phyloP scores from a whole-genome alignment of 768 basidiomycete species.

The Ramaria sp. region DNA sequence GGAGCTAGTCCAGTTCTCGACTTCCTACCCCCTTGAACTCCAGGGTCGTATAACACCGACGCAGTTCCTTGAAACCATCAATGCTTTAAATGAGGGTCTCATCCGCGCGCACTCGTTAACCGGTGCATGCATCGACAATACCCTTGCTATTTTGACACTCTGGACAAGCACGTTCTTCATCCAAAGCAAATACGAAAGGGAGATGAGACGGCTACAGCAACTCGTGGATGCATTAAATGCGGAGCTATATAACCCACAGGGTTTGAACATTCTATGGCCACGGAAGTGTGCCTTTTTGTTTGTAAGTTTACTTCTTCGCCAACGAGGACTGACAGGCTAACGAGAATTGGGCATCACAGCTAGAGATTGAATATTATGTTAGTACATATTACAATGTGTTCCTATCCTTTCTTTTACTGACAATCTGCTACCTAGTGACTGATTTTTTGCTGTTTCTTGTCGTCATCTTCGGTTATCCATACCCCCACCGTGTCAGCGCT shows the following conservation, averaged over 20 bases:
- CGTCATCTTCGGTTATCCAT: neutral
- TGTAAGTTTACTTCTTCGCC: slow-evolving; percentile 40
- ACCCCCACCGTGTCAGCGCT: neutral
- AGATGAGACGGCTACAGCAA: slow-evolving; percentile 57
- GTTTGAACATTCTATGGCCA: slow-evolving; percentile 83
- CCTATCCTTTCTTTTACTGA: neutral
- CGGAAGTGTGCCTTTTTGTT: slow-evolving; percentile 79
- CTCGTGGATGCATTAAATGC: slow-evolving; percentile 61
- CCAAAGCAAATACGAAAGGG: slow-evolving; percentile 75
- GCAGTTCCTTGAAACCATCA: slow-evolving; percentile 83
- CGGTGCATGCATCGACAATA: slow-evolving; percentile 67
- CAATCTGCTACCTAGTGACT: neutral
- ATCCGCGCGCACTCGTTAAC: slow-evolving; percentile 76
- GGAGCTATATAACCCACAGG: slow-evolving; percentile 71
- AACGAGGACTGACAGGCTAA: neutral
- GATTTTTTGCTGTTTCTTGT: neutral
- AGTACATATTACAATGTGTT: slow-evolving; percentile 21
- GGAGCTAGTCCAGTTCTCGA: slow-evolving; percentile 82
- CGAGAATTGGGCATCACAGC: slow-evolving; percentile 31
- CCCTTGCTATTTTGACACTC: slow-evolving; percentile 65
- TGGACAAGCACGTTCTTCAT: slow-evolving; percentile 66
- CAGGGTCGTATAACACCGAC: slow-evolving; percentile 89
- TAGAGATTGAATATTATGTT: slow-evolving; percentile 94
- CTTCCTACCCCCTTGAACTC: slow-evolving; percentile 83
- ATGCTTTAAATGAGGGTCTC: slow-evolving; percentile 79